phyloP scores from a whole-genome alignment of 1,284 basidiomycete genomes.

The Microbotryum saponariae region DNA sequence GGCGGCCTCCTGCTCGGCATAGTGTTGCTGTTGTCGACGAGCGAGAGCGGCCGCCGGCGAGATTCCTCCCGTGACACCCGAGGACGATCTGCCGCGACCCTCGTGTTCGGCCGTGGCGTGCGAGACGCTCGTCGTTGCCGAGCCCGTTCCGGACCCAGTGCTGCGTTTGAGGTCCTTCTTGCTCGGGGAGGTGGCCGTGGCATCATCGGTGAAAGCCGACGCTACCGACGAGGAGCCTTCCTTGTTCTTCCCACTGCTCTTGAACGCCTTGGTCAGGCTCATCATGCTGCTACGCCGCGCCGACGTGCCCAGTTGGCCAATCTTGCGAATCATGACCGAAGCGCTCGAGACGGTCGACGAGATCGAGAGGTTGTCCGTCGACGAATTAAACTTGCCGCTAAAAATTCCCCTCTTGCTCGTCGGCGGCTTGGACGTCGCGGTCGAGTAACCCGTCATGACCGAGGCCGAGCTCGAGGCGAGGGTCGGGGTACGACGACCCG shows the following conservation, averaged over 20 bases:
- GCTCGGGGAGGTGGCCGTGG: conserved; percentile 27
- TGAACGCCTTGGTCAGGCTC: conserved; percentile 51
- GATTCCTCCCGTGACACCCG: conserved; percentile 59
- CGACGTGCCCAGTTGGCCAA: conserved; percentile 69
- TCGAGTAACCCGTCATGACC: too few species aligned
- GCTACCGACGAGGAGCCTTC: conserved; percentile 46
- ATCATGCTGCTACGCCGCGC: conserved; percentile 25
- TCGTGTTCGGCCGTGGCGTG: conserved; percentile 82
- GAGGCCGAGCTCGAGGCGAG: conserved; percentile 16
- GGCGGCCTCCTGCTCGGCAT: conserved; percentile 58
- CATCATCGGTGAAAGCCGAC: conserved; percentile 32
- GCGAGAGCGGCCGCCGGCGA: conserved; percentile 88
- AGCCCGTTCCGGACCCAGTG: conserved; percentile 48
- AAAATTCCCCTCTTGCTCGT: conserved; percentile 50
- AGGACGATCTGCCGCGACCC: conserved; percentile 46
- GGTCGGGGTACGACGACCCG: conserved; percentile 1
- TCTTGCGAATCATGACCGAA: conserved; percentile 93
- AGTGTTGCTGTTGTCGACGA: conserved; percentile 57
- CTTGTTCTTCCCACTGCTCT: conserved; percentile 60
- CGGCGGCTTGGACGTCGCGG: conserved; percentile 1
- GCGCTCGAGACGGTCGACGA: conserved; percentile 94
- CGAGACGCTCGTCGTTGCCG: conserved; percentile 66
- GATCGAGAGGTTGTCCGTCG: conserved; percentile 94
- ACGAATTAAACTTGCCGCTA: conserved; percentile 83
- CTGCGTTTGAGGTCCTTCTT: conserved; percentile 39